phyloP scores from a whole-genome alignment of 345 rosid species.

The Euclidium syriacum region DNA sequence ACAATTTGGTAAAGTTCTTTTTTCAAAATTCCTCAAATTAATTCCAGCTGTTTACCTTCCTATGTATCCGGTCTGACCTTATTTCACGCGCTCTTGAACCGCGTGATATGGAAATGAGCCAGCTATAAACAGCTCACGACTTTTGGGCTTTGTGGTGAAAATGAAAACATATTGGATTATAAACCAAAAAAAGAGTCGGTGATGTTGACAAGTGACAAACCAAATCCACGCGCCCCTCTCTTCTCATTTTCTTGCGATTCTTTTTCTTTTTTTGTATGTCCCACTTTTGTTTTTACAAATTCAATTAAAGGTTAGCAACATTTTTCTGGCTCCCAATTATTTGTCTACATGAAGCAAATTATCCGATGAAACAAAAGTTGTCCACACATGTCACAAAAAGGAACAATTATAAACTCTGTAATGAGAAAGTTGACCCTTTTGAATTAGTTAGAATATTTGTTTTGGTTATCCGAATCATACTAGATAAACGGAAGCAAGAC shows the following conservation, averaged over 20 bases:
- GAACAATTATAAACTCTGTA: no score
- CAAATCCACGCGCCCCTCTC: slow-evolving; percentile 7
- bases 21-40: background rate
- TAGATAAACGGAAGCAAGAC: no score
- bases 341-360: no score
- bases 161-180: background rate
- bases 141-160: slow-evolving; percentile 16
- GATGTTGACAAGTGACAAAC: slow-evolving; percentile 20
- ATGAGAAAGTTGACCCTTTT: no score
- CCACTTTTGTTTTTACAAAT: no score
- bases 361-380: no score
- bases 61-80: background rate
- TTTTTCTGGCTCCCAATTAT: no score
- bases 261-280: no score
- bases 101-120: slow-evolving; percentile 8
- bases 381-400: no score
- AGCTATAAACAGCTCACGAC: slow-evolving; percentile 26
- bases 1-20: background rate
- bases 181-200: background rate
- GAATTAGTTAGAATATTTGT: no score
- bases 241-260: background rate
- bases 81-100: slow-evolving; percentile 3
- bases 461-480: no score
- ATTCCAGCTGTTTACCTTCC: background rate
- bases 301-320: no score